Evolutionary conservation across 106 monocot genomes (phyloP), one percentile per base, ranked within the genome.

Genomic region (Gastrodia elata): DNA sequence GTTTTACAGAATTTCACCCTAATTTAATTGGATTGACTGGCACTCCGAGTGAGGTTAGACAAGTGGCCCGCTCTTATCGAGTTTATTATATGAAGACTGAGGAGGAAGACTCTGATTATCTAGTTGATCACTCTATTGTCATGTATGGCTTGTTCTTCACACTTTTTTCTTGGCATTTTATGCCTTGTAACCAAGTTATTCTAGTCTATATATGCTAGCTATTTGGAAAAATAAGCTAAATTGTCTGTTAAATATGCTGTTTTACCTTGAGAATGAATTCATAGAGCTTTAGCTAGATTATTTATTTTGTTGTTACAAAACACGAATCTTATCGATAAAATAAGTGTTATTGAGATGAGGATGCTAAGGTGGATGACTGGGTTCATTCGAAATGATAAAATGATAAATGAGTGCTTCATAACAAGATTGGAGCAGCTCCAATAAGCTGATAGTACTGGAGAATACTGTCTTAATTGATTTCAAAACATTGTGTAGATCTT

Each of bases 71-170:
- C 78, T 83, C 96, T 59, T 92, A 89, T 78, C 87, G 96, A 75
- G 96, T 96, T 70, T 96, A 96, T 70, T 96, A 96, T 65, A 96
- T 92, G 92, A 92, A 92, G 80, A 96, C 96, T 18, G 96, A 96
- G 77, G 85, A 96, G 73, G 89, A 96, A 59, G 96, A 74, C 42
- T 82, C 89, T 35, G 96, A 96, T 79, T 96, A 96, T 68, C 96
- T 96, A 65, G 96, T 96, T 25, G 96, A 96, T 67, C 96, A 96
- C 80, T 96, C 96, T 35, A 96, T 92, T 81, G 96, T 96, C 72
- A 96, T 96, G 96, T 96, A 86, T 38, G 87, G 16, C 2, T 18
- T 48, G n/a, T n/a, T n/a, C n/a, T 30, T 73, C 26, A 13, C 26
- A 36, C 20, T 55, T 42, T 4, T 27, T 33, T 46, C 1, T 55